phyloP scores from a whole-genome alignment of 768 basidiomycete genomes.

The Russula earlei region DNA sequence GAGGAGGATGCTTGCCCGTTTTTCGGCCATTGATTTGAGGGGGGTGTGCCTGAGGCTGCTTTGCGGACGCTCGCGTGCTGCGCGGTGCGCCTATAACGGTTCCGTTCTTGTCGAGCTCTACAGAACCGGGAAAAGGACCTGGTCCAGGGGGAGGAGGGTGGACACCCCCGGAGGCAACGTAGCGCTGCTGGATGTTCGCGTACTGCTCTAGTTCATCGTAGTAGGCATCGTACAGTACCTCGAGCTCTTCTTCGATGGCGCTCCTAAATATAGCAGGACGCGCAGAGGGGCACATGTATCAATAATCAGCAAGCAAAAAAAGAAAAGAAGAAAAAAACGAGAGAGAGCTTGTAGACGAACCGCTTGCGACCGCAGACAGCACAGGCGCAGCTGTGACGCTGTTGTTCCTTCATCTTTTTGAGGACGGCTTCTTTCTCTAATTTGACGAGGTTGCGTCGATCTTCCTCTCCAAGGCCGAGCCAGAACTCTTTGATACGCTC shows the following conservation, averaged over 20 bases:
- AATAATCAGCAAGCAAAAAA: constrained; percentile 22
- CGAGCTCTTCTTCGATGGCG: constrained; percentile 99
- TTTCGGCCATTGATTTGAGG: constrained; percentile 33
- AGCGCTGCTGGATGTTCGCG: constrained; percentile 95
- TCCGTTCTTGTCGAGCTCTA: constrained; percentile 92
- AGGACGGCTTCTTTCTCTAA: constrained; percentile 97
- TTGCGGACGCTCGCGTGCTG: constrained; percentile 10
- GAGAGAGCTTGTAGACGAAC: constrained; percentile 40
- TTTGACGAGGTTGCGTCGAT: constrained; percentile 86
- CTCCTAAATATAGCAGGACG: constrained; percentile 40
- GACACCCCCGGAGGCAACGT: constrained; percentile 82
- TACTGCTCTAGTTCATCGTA: constrained; percentile 99
- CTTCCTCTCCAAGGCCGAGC: constrained; percentile 86
- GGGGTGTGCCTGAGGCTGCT: constrained; percentile 24
- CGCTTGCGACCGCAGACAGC: constrained; percentile 96
- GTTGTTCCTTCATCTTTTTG: constrained; percentile 99
- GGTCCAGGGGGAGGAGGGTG: constrained; percentile 91
- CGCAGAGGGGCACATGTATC: constrained; percentile 1
- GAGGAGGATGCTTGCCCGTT: constrained; percentile 34
- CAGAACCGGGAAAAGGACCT: constrained; percentile 96
- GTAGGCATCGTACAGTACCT: constrained; percentile 99
- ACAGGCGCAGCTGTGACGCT: constrained; percentile 92
- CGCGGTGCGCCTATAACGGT: constrained; percentile 38
- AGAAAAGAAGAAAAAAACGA: constrained; percentile 21
- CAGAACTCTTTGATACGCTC: constrained; percentile 98